Conservation (phyloP, 805 yeast species). For the Candida ortonii region DNA sequence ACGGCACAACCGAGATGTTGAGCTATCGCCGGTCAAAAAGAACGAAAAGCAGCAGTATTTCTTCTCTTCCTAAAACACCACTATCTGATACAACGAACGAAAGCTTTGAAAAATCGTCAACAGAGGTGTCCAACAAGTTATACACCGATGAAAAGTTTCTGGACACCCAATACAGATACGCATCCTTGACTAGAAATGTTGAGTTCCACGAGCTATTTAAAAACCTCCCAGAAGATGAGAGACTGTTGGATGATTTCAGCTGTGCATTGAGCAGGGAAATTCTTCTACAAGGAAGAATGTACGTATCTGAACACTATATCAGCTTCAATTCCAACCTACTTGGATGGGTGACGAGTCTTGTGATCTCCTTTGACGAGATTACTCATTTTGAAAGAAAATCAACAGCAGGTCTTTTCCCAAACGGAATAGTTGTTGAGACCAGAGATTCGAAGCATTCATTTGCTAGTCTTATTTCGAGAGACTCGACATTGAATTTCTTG, state of each 20-base stretch:
- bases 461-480: constrained; percentile 85
- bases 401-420: constrained; percentile 88
- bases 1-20: constrained; percentile 31
- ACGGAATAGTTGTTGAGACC: constrained; percentile 76
- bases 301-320: constrained; percentile 70
- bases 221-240: constrained; percentile 63
- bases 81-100: constrained; percentile 12
- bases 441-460: constrained; percentile 64
- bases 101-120: constrained; percentile 16
- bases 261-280: constrained; percentile 90
- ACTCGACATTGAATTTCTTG: constrained; percentile 68
- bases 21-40: constrained; percentile 29
- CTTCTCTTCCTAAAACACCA: constrained; percentile 23
- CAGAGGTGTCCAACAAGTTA: constrained; percentile 36
- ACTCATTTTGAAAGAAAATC: constrained; percentile 71
- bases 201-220: constrained; percentile 79
- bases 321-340: constrained; percentile 85
- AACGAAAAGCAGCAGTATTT: constrained; percentile 19
- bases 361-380: constrained; percentile 70
- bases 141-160: constrained; percentile 58
- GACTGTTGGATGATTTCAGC: constrained; percentile 78
- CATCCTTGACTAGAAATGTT: constrained; percentile 58
- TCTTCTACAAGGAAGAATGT: constrained; percentile 81
- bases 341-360: constrained; percentile 86
- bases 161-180: constrained; percentile 60